Conservation (phyloP, 768 basidiomycete species). For the Hericium erinaceus region DNA sequence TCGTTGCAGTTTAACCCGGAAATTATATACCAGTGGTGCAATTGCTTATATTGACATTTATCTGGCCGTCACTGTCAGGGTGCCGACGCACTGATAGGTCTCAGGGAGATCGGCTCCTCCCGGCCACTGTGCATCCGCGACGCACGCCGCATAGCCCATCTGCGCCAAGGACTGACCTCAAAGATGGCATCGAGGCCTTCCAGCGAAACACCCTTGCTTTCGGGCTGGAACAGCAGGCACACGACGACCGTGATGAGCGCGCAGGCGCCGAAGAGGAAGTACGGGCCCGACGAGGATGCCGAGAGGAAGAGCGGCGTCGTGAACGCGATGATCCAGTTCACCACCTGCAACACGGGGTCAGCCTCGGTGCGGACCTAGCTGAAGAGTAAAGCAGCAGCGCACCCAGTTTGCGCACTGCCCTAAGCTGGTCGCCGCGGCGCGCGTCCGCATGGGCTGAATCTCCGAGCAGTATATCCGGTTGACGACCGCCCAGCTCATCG, state of each 20-base stretch:
- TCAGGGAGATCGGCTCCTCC: background rate
- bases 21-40: no score
- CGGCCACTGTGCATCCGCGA: background rate
- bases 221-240: slow-evolving; percentile 32
- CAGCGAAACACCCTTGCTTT: slow-evolving; percentile 35
- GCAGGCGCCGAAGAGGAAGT: slow-evolving; percentile 36
- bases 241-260: slow-evolving; percentile 28
- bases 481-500: slow-evolving; percentile 35
- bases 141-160: background rate
- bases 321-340: slow-evolving; percentile 36
- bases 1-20: no score
- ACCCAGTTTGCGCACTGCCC: slow-evolving; percentile 35
- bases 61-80: no score
- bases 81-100: background rate
- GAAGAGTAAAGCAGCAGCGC: slow-evolving; percentile 6
- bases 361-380: slow-evolving; percentile 14
- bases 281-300: slow-evolving; percentile 34
- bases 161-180: slow-evolving; percentile 17
- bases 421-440: slow-evolving; percentile 33
- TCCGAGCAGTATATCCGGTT: slow-evolving; percentile 34
- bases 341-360: slow-evolving; percentile 13
- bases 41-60: no score
- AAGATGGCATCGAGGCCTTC: slow-evolving; percentile 34
- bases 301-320: slow-evolving; percentile 38
- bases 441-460: slow-evolving; percentile 38